Percentiles rank a stretch among this genome's conserved stretches.
These are phyloP conservation scores for Fermentozyma sake DNA, from an alignment of 1,139 yeast species.

Conservation along the genomic window DNA sequence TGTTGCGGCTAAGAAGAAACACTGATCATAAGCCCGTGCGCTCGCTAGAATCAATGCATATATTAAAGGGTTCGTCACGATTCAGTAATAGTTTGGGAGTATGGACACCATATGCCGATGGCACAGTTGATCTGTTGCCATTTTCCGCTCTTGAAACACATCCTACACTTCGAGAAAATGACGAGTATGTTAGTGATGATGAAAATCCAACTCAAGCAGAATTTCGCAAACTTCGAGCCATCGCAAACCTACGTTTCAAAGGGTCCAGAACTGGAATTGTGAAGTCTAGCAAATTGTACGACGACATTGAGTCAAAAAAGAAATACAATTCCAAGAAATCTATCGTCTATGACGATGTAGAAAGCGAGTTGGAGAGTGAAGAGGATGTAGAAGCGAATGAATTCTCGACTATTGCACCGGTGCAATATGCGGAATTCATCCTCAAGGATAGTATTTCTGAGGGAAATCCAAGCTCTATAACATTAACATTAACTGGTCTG, in stretches of 20 bases:
- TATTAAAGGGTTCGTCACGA: slow-evolving; percentile 58
- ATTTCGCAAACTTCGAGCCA: slow-evolving; percentile 21
- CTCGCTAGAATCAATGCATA: slow-evolving; percentile 51
- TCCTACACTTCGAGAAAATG: slow-evolving; percentile 11
- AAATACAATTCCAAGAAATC: too few relatives aligned
- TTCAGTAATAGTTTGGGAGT: slow-evolving; percentile 57
- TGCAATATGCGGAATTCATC: slow-evolving; percentile 46
- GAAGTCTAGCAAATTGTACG: slow-evolving; percentile 31
- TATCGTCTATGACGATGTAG: slow-evolving; percentile 10
- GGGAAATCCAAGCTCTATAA: slow-evolving; percentile 25
- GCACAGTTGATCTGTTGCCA: slow-evolving; percentile 58
- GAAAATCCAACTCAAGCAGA: slow-evolving; percentile 6
- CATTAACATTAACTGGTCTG: slow-evolving; percentile 56
- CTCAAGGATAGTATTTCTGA: slow-evolving; percentile 22
- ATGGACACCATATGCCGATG: slow-evolving; percentile 71
- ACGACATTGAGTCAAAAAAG: slow-evolving; percentile 21
- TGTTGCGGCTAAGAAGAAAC: slow-evolving; percentile 22
- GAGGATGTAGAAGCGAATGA: slow-evolving; percentile 22
- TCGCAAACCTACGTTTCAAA: slow-evolving; percentile 54
- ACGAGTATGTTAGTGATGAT: slow-evolving; percentile 9
- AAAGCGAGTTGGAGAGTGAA: slow-evolving; percentile 17
- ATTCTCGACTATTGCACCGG: slow-evolving; percentile 50
- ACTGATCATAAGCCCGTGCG: slow-evolving; percentile 44
- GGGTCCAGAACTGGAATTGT: slow-evolving; percentile 39
- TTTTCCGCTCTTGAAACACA: slow-evolving; percentile 40